Evolutionary conservation across 352 stramenopile species (phyloP).

Genomic region (Pythium aquatile): DNA sequence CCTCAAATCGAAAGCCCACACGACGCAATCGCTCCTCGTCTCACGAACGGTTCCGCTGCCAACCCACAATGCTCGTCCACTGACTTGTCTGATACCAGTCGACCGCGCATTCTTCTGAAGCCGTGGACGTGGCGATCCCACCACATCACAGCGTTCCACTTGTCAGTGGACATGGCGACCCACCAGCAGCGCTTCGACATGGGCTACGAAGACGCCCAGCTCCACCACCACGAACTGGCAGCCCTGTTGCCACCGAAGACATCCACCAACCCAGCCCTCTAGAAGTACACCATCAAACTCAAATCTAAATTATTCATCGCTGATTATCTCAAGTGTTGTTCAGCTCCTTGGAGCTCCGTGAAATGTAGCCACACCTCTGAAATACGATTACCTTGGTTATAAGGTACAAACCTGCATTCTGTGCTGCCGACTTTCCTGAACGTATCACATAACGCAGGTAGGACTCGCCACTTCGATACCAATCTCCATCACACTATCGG

Average conservation of each 20-base stretch:
- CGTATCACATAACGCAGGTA: neutral
- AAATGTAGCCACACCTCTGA: too few relatives aligned
- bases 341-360: too few relatives aligned
- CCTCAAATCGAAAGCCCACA: conserved; percentile 46
- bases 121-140: conserved; percentile 66
- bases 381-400: too few relatives aligned
- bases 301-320: conserved; percentile 13
- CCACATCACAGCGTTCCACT: conserved; percentile 48
- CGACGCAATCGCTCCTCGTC: conserved; percentile 42
- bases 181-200: conserved; percentile 59
- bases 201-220: conserved; percentile 58
- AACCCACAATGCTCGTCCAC: conserved; percentile 22
- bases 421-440: neutral
- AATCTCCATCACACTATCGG: neutral
- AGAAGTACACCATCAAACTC: neutral
- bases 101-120: conserved; percentile 48
- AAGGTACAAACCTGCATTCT: neutral
- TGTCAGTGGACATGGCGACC: conserved; percentile 48
- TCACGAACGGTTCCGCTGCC: conserved; percentile 16
- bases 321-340: too few relatives aligned
- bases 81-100: conserved; percentile 13
- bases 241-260: conserved; percentile 36
- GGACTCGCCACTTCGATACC: neutral
- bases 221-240: conserved; percentile 50
- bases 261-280: neutral